Percentiles rank a stretch among this genome's conserved stretches.
Conservation (phyloP, 148 eudicot species). For the Agrostemma githago region DNA sequence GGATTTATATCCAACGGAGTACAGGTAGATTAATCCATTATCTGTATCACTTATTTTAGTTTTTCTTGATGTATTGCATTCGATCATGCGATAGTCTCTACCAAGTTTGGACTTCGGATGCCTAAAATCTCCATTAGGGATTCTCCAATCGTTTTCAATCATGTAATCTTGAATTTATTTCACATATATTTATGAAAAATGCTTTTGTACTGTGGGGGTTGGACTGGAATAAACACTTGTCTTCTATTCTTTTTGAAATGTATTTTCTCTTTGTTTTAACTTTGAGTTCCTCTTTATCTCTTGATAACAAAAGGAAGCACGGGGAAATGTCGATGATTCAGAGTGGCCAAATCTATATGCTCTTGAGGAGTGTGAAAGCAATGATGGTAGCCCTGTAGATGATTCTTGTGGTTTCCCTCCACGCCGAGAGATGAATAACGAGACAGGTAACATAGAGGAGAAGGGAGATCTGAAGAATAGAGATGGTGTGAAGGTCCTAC, state of each 20-base stretch:
- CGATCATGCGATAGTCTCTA: neutral
- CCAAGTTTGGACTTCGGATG: neutral
- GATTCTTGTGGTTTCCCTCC: slow-evolving; percentile 52
- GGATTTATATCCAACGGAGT: too few species aligned
- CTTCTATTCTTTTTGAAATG: neutral
- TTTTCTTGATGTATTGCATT: neutral
- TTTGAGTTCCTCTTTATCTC: neutral
- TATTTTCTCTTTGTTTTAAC: neutral
- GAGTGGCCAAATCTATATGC: slow-evolving; percentile 76
- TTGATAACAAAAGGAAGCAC: slow-evolving; percentile 41
- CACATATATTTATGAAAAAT: neutral
- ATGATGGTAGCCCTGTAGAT: slow-evolving; percentile 51
- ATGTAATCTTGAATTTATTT: neutral
- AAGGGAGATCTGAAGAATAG: slow-evolving; percentile 55
- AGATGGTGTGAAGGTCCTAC: slow-evolving; percentile 78
- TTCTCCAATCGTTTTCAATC: neutral
- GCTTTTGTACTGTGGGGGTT: neutral
- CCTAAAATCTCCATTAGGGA: neutral
- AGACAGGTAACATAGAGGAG: slow-evolving; percentile 46
- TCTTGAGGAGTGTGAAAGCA: slow-evolving; percentile 53
- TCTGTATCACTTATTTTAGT: too few species aligned
- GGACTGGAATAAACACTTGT: neutral
- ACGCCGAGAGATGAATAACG: slow-evolving; percentile 29
- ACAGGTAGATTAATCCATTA: too few species aligned
- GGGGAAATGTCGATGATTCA: slow-evolving; percentile 38